phyloP scores from a whole-genome alignment of 1,284 basidiomycete species.

The Volvariella surrecta region DNA sequence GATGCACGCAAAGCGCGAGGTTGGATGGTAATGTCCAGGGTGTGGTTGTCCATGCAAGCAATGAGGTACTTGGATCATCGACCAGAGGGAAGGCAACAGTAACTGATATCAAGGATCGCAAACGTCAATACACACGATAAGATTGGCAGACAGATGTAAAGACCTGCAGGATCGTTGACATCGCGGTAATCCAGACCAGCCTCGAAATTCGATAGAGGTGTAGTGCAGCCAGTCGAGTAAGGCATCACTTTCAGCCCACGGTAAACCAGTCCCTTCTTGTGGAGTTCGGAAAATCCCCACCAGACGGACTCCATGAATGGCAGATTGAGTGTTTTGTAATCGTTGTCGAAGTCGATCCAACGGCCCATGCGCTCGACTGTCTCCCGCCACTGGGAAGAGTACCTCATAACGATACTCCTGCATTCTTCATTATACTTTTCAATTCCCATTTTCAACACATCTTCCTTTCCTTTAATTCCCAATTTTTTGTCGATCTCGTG shows the following conservation, averaged over 20 bases:
- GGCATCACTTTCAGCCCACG: conserved; percentile 95
- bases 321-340: conserved; percentile 95
- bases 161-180: conserved; percentile 91
- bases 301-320: conserved; percentile 98
- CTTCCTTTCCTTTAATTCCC: conserved; percentile 86
- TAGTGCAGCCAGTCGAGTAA: conserved; percentile 95
- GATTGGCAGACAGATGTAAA: not conserved
- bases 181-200: conserved; percentile 92
- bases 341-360: conserved; percentile 99
- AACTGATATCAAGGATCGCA: conserved; percentile 49
- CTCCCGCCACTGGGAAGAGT: conserved; percentile 86
- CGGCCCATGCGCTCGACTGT: conserved; percentile 98
- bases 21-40: conserved; percentile 99
- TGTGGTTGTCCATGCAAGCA: conserved; percentile 98
- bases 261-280: conserved; percentile 92
- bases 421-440: conserved; percentile 98
- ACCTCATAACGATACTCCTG: conserved; percentile 96
- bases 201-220: conserved; percentile 97
- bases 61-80: conserved; percentile 84
- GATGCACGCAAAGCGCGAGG: conserved; percentile 92
- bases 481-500: conserved; percentile 99
- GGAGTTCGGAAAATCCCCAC: conserved; percentile 98
- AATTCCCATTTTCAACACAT: conserved; percentile 95
- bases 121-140: too few relatives aligned
- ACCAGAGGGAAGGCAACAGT: conserved; percentile 91